phyloP scores from a whole-genome alignment of 495 filamentous ascomycete species.

The Hypoxylon rickii region DNA sequence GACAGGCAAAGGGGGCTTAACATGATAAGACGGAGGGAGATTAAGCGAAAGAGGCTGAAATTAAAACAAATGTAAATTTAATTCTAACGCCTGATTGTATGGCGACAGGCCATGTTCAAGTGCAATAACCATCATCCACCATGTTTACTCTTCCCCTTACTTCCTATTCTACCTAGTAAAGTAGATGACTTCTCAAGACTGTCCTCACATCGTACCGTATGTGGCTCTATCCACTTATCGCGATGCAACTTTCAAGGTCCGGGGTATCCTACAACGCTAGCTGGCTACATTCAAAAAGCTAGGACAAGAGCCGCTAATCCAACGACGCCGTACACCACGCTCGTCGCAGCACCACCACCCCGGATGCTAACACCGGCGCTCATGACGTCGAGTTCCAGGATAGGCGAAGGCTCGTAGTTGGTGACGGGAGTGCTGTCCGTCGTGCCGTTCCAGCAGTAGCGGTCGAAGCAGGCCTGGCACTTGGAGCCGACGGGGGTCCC shows the following conservation, averaged over 20 bases:
- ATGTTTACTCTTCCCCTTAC: too few species aligned
- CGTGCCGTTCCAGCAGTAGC: slow-evolving; percentile 90
- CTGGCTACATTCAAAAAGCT: background rate
- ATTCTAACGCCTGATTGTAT: too few species aligned
- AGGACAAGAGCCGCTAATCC: slow-evolving; percentile 13
- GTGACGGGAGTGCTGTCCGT: slow-evolving; percentile 46
- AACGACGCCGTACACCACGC: slow-evolving; percentile 17
- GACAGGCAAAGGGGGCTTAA: too few species aligned
- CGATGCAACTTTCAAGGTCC: background rate
- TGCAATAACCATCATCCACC: too few species aligned
- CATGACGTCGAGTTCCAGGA: slow-evolving; percentile 7
- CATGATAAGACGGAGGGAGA: too few species aligned
- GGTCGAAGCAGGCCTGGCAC: slow-evolving; percentile 74
- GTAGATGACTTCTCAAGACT: too few species aligned
- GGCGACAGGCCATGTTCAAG: too few species aligned
- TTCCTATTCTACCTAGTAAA: too few species aligned
- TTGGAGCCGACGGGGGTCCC: slow-evolving; percentile 63
- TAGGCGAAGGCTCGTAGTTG: slow-evolving; percentile 41
- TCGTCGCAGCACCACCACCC: slow-evolving; percentile 2
- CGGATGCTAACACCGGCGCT: background rate
- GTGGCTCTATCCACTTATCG: too few species aligned
- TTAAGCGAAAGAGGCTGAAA: too few species aligned
- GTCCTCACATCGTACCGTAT: too few species aligned
- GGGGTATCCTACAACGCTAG: background rate
- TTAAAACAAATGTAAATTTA: too few species aligned